These are phyloP conservation scores for Aspergillus fructus DNA, from an alignment of 2,329 filamentous ascomycete genomes.

Conservation along the genomic window DNA sequence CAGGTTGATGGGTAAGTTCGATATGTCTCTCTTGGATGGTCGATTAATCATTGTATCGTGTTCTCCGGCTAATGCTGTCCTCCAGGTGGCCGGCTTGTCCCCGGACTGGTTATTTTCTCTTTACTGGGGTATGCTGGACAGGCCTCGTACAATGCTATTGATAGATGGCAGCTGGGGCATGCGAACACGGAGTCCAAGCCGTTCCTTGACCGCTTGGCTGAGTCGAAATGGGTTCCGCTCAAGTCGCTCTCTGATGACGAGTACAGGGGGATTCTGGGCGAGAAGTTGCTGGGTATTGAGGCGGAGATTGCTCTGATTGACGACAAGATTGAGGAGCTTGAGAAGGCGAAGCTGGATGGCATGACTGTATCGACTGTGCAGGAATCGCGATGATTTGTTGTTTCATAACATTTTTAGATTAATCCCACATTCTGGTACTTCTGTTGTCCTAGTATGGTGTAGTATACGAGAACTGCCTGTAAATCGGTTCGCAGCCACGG, in stretches of 20 bases:
- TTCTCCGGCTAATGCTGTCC: conserved; percentile 21
- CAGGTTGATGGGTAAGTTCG: conserved; percentile 51
- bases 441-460: too few relatives aligned
- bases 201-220: conserved; percentile 51
- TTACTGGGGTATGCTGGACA: conserved; percentile 60
- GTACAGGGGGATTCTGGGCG: conserved; percentile 67
- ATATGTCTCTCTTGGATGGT: not conserved
- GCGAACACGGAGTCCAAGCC: conserved; percentile 38
- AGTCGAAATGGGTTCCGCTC: conserved; percentile 70
- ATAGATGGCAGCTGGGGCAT: conserved; percentile 46
- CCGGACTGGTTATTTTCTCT: conserved; percentile 60
- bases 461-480: too few relatives aligned
- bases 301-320: conserved; percentile 77
- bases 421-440: too few relatives aligned
- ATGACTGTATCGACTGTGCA: not conserved
- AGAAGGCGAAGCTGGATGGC: conserved; percentile 24
- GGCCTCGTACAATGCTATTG: conserved; percentile 52
- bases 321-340: conserved; percentile 65
- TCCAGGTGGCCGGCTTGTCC: conserved; percentile 57
- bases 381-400: conserved; percentile 3
- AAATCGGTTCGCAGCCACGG: too few relatives aligned
- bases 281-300: conserved; percentile 70
- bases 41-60: conserved; percentile 2
- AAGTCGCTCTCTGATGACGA: conserved; percentile 69
- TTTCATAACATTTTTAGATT: not conserved